These are phyloP conservation scores for Leishmania major DNA, from an alignment of 208 protist species.

Conservation along the genomic window DNA sequence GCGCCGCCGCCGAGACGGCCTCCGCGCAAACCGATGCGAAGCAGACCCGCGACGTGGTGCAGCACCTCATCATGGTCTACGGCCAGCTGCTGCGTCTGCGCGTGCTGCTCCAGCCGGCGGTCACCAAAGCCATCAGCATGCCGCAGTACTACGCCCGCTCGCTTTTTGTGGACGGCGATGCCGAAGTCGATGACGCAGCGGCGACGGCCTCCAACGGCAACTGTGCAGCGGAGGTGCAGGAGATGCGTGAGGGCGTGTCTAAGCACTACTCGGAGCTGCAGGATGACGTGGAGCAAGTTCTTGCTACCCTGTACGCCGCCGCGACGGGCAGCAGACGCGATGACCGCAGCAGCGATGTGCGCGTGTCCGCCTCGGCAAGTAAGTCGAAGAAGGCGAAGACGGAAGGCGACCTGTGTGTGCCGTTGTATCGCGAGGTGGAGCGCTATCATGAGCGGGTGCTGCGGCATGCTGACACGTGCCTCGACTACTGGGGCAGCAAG, in stretches of 20 bases:
- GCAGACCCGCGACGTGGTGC: constrained; percentile 44
- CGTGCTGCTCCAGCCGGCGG: constrained; percentile 71
- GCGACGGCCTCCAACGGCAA: constrained; percentile 7
- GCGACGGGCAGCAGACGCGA: constrained; percentile 1
- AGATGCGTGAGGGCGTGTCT: constrained; percentile 17
- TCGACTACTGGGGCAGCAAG: constrained; percentile 80
- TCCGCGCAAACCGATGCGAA: constrained; percentile 22
- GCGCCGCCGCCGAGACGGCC: neutral
- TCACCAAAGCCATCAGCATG: constrained; percentile 59
- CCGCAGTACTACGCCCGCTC: constrained; percentile 83
- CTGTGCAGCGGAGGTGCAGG: constrained; percentile 25
- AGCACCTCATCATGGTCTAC: constrained; percentile 75
- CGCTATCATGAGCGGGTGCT: constrained; percentile 53
- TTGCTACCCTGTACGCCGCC: constrained; percentile 30
- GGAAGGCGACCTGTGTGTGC: neutral
- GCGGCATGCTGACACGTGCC: constrained; percentile 43
- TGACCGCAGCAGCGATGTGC: neutral
- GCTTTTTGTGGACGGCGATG: constrained; percentile 40
- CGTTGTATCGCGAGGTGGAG: constrained; percentile 27
- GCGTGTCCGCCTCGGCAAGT: neutral
- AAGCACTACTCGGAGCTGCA: constrained; percentile 35
- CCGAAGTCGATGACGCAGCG: constrained; percentile 21
- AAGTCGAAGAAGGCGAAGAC: constrained; percentile 12
- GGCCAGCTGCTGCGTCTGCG: constrained; percentile 73
- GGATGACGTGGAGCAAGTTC: constrained; percentile 29